Percentiles rank a stretch among this genome's conserved stretches.
Evolutionary conservation across 2,329 filamentous ascomycete species (phyloP).

Genomic region (Hortaea werneckii): DNA sequence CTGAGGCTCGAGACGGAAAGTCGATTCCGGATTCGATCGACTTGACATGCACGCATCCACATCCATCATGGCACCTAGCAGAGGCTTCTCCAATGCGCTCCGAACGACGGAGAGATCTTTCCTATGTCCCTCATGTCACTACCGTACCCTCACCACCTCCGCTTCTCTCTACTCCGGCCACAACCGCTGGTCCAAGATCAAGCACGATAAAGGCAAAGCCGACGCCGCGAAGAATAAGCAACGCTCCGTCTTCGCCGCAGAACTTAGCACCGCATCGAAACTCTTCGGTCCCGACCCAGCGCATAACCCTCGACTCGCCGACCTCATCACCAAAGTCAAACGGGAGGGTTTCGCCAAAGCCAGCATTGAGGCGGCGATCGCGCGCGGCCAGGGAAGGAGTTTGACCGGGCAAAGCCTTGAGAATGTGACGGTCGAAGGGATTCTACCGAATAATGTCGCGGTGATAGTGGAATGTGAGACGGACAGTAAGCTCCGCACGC

Average conservation of each 20-base stretch:
- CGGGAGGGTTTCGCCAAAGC: conserved; percentile 77
- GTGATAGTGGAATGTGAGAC: conserved; percentile 79
- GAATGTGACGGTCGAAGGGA: conserved; percentile 64
- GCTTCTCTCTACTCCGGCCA: conserved; percentile 50
- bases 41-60: neutral
- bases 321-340: conserved; percentile 66
- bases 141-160: conserved; percentile 14
- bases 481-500: conserved; percentile 63
- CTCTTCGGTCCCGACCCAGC: conserved; percentile 66
- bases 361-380: conserved; percentile 74
- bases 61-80: conserved; percentile 21
- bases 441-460: conserved; percentile 63
- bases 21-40: too few relatives aligned
- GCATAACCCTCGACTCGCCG: conserved; percentile 65
- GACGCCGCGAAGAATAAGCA: conserved; percentile 69
- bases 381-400: conserved; percentile 77
- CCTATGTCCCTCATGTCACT: conserved; percentile 8
- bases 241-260: conserved; percentile 57
- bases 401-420: conserved; percentile 67
- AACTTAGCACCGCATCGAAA: conserved; percentile 66
- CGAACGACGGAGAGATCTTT: neutral
- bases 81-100: conserved; percentile 14
- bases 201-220: conserved; percentile 82
- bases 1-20: neutral
- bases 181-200: conserved; percentile 93